A percentile compares a stretch with the other conserved stretches of the same genome.
Conservation (phyloP, 2,329 filamentous ascomycete species). For the Fusarium sp. region DNA sequence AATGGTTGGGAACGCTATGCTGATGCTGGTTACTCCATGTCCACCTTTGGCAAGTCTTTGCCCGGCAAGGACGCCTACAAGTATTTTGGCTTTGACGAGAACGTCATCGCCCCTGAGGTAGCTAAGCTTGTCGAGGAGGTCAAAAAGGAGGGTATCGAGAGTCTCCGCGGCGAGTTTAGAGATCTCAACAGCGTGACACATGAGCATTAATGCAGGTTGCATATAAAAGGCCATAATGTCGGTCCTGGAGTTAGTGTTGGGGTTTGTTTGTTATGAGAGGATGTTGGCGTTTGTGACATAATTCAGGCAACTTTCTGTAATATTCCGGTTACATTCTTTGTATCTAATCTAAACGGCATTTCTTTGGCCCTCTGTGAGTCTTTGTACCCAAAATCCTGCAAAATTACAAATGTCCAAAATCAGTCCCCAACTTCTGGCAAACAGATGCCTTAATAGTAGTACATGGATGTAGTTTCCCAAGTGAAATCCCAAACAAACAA, state of each 20-base stretch:
- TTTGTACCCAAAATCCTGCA: not conserved
- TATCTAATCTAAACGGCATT: not conserved
- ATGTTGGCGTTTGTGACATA: constrained; percentile 16
- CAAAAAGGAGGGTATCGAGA: constrained; percentile 49
- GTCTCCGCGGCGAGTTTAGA: constrained; percentile 52
- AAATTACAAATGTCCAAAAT: not conserved
- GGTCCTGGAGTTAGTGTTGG: constrained; percentile 28
- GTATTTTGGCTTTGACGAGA: constrained; percentile 67
- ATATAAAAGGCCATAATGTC: constrained; percentile 7
- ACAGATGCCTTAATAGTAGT: not conserved
- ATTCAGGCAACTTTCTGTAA: constrained; percentile 18
- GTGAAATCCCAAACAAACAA: not conserved
- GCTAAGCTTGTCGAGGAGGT: constrained; percentile 51
- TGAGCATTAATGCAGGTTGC: constrained; percentile 32
- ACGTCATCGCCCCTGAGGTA: constrained; percentile 57
- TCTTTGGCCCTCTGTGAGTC: not conserved
- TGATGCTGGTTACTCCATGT: constrained; percentile 67
- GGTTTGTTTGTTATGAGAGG: constrained; percentile 15
- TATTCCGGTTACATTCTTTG: not conserved
- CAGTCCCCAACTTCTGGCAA: not conserved
- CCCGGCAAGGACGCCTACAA: constrained; percentile 68
- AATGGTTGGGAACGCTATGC: constrained; percentile 73
- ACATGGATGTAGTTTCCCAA: not conserved
- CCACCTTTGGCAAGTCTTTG: constrained; percentile 67
- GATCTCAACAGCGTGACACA: constrained; percentile 48